phyloP scores from a whole-genome alignment of 352 stramenopile species.

The Thraustochytrium striatum region DNA sequence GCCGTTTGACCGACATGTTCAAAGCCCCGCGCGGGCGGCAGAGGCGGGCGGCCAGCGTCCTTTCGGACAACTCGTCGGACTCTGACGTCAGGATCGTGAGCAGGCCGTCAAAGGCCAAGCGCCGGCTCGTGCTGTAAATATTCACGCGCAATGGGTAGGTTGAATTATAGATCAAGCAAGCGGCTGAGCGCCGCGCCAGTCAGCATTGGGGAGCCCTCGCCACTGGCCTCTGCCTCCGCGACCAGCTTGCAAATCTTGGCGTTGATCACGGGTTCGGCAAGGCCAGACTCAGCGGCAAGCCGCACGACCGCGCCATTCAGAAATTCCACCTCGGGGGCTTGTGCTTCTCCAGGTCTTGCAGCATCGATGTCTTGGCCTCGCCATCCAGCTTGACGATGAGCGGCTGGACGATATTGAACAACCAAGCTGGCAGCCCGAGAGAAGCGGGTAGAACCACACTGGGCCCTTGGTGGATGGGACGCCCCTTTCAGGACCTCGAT shows the following conservation, averaged over 20 bases:
- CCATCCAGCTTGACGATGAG: constrained; percentile 6
- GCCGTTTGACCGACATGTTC: too few species aligned
- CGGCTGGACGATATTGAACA: constrained; percentile 7
- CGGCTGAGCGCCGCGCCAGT: too few species aligned
- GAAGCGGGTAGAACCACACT: constrained; percentile 8
- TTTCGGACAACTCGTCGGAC: too few species aligned
- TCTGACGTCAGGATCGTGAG: too few species aligned
- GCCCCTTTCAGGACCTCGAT: not conserved
- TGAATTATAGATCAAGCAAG: too few species aligned
- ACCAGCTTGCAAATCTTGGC: not conserved
- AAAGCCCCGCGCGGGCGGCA: too few species aligned
- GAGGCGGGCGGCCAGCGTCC: too few species aligned
- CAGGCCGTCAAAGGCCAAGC: too few species aligned
- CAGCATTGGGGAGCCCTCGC: too few species aligned
- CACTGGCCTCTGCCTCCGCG: not conserved
- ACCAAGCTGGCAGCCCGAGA: not conserved
- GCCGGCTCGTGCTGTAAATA: too few species aligned
- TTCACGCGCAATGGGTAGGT: too few species aligned
- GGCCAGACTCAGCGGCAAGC: not conserved
- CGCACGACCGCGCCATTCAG: constrained; percentile 35
- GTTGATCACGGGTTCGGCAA: constrained; percentile 13
- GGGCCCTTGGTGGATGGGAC: too few species aligned
- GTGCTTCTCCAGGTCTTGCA: constrained; percentile 36
- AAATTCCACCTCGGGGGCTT: constrained; percentile 40
- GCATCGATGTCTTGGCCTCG: constrained; percentile 43